A percentile compares a stretch with the other conserved stretches of the same genome.
Conservation (phyloP, 768 basidiomycete species). For the Termitomyces bulborhizus region DNA sequence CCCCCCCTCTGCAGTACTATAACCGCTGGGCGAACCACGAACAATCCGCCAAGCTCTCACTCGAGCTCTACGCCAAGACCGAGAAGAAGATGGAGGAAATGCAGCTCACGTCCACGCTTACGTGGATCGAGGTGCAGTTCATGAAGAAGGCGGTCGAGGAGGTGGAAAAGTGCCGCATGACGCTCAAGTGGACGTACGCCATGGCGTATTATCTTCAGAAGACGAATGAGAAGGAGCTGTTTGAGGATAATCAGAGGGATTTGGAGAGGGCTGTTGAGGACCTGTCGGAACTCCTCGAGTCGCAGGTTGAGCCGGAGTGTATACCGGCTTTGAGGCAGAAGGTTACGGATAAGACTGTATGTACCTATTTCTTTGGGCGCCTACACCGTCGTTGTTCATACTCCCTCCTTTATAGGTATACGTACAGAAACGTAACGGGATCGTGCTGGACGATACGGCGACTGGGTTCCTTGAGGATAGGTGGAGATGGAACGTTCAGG, state of each 20-base stretch:
- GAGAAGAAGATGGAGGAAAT: constrained; percentile 99
- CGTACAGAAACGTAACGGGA: constrained; percentile 95
- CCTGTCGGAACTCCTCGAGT: constrained; percentile 86
- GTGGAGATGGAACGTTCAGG: constrained; percentile 73
- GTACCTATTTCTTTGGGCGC: constrained; percentile 12
- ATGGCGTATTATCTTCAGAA: constrained; percentile 96
- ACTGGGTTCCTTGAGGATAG: constrained; percentile 81
- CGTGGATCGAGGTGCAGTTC: constrained; percentile 99
- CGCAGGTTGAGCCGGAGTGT: constrained; percentile 80
- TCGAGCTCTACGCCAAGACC: constrained; percentile 89
- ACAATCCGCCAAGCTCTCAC: constrained; percentile 94
- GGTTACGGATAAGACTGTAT: constrained; percentile 92
- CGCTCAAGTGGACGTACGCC: constrained; percentile 98
- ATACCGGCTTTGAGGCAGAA: constrained; percentile 82
- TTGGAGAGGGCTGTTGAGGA: constrained; percentile 94
- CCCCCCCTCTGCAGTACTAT: constrained; percentile 65
- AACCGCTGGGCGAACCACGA: constrained; percentile 99
- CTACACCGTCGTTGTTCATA: too few species aligned
- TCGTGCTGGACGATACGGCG: constrained; percentile 92
- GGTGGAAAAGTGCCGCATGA: constrained; percentile 84
- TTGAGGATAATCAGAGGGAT: constrained; percentile 96
- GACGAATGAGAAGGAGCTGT: constrained; percentile 90
- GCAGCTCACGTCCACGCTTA: constrained; percentile 86
- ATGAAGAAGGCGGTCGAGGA: constrained; percentile 98
- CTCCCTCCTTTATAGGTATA: constrained; percentile 50